phyloP scores from a whole-genome alignment of 2,329 filamentous ascomycete genomes.

The Chaetomium olivaceum region DNA sequence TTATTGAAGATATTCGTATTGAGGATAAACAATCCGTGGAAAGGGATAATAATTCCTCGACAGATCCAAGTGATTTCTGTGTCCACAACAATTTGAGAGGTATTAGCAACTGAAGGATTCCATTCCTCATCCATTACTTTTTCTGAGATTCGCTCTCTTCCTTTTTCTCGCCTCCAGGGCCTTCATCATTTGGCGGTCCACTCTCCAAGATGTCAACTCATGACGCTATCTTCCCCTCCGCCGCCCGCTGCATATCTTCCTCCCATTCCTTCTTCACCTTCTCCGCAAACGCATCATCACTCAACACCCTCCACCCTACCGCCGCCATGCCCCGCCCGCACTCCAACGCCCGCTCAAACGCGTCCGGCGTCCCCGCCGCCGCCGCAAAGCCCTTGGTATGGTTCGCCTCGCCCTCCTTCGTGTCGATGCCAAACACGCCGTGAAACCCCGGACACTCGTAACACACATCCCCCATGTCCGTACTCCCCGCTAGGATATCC shows the following conservation, averaged over 20 bases:
- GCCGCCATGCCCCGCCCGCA: slow-evolving; percentile 40
- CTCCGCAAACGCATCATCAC: slow-evolving; percentile 67
- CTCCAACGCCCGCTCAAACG: slow-evolving; percentile 39
- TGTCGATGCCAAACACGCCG: slow-evolving; percentile 44
- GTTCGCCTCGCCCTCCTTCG: slow-evolving; percentile 41
- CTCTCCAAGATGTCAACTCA: not conserved
- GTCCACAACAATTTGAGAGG: not conserved
- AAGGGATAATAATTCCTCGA: not conserved
- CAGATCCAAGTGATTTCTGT: not conserved
- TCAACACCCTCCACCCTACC: slow-evolving; percentile 51
- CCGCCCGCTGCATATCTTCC: slow-evolving; percentile 39
- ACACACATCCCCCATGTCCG: slow-evolving; percentile 47
- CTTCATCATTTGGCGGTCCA: not conserved
- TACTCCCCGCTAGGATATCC: slow-evolving; percentile 39
- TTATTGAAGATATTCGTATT: not conserved
- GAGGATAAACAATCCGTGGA: not conserved
- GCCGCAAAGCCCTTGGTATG: slow-evolving; percentile 46
- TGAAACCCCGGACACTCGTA: slow-evolving; percentile 48
- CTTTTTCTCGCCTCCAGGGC: not conserved
- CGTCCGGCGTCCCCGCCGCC: slow-evolving; percentile 42
- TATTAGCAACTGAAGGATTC: not conserved
- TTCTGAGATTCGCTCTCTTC: not conserved
- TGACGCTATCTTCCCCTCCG: slow-evolving; percentile 26
- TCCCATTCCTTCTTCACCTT: slow-evolving; percentile 79
- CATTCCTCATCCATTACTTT: not conserved